Conservation (phyloP, 176 grass and related monocot genomes). For the Dendrocalamus sinicus region DNA sequence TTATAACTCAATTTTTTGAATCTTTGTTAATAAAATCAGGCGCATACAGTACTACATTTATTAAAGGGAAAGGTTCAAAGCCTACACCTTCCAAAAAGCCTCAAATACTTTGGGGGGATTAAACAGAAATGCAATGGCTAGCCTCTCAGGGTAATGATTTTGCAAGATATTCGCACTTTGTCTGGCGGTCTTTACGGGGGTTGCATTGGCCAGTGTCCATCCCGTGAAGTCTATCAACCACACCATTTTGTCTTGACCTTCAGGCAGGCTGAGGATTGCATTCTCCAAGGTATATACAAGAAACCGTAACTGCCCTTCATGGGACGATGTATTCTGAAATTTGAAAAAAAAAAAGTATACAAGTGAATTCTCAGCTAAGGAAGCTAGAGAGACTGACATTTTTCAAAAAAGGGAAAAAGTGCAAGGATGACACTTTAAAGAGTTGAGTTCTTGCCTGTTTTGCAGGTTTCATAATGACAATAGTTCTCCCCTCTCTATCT, state of each 20-base stretch:
- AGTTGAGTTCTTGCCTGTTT: conserved; percentile 62
- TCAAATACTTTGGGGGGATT: conserved; percentile 88
- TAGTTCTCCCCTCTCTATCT: conserved; percentile 72
- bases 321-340: conserved; percentile 78
- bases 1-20: not conserved
- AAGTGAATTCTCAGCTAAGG: not conserved
- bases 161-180: conserved; percentile 67
- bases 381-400: not conserved
- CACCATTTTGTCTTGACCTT: conserved; percentile 81
- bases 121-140: conserved; percentile 69
- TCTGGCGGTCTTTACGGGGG: conserved; percentile 73
- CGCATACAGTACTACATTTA: not conserved
- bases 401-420: not conserved
- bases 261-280: conserved; percentile 67
- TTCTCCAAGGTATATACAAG: conserved; percentile 84
- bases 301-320: conserved; percentile 64
- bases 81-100: conserved; percentile 72
- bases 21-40: not conserved
- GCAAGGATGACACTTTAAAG: not conserved
- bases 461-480: conserved; percentile 72
- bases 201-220: conserved; percentile 73
- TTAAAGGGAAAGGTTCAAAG: not conserved
- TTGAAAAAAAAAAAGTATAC: not conserved
- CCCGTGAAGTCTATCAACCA: conserved; percentile 92
- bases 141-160: conserved; percentile 90